Percentiles rank a stretch among this genome's conserved stretches.
Evolutionary conservation across 345 rosid genomes (phyloP).

Genomic region (Corchorus olitorius): DNA sequence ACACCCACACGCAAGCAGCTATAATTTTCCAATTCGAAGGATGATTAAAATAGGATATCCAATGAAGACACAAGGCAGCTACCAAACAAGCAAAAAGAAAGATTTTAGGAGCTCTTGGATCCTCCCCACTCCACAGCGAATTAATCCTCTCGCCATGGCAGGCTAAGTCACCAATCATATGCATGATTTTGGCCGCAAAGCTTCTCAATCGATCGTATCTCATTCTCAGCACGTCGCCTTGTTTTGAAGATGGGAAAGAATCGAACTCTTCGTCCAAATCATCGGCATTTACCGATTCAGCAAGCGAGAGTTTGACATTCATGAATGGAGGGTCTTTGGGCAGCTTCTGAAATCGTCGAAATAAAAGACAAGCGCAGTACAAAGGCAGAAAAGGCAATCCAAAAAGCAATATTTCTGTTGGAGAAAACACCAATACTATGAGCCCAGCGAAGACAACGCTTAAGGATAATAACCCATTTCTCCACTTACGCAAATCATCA

Average conservation of each 20-base stretch:
- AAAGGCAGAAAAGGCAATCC: not conserved
- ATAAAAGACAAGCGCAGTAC: not conserved
- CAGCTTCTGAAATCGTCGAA: slow-evolving; percentile 24
- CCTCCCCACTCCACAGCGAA: slow-evolving; percentile 32
- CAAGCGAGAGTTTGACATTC: slow-evolving; percentile 42
- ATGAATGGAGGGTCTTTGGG: slow-evolving; percentile 44
- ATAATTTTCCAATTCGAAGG: too few species aligned
- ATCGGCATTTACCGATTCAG: slow-evolving; percentile 29
- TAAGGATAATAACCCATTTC: not conserved
- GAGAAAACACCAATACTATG: slow-evolving; percentile 22
- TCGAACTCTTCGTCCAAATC: slow-evolving; percentile 57
- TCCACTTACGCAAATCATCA: slow-evolving; percentile 38
- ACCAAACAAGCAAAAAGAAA: slow-evolving; percentile 29
- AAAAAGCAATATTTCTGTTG: not conserved
- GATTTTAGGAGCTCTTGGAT: slow-evolving; percentile 36
- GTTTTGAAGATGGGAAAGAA: slow-evolving; percentile 43
- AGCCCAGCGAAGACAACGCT: too few species aligned
- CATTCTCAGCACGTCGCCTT: slow-evolving; percentile 28
- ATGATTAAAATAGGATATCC: too few species aligned
- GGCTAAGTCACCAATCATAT: slow-evolving; percentile 44
- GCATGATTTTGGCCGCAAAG: slow-evolving; percentile 34
- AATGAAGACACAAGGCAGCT: not conserved
- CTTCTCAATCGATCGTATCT: slow-evolving; percentile 53
- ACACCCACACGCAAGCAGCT: too few species aligned
- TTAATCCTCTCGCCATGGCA: slow-evolving; percentile 37